Evolutionary conservation across 2,329 filamentous ascomycete species (phyloP), one percentile per base, ranked within the genome.

Genomic region (Tricladium varicosporioides): DNA sequence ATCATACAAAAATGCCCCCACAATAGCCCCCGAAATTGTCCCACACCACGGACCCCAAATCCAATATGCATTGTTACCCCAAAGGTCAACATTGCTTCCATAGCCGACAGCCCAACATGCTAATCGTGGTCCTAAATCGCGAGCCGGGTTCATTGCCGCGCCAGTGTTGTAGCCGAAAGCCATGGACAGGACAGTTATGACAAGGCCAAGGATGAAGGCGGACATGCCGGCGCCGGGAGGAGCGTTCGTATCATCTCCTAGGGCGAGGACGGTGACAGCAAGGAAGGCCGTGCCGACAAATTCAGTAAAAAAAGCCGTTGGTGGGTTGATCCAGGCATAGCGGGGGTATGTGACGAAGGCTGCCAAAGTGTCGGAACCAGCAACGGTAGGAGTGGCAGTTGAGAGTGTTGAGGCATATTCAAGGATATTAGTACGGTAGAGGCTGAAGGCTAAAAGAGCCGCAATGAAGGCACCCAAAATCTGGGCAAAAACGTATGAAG

Each of bases 391-490:
- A 5, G 60, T 62, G 14, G 61, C 62, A 32, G 54, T 27, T 27
- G 22, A 27, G 22, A 27, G 22, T 27, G 22, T 27, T 4, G 22
- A 27, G 22, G 22, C 22, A 7, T 27, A 65, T n/a, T 63, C 59
- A n/a, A 70, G 50, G 40, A 73, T 72, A 15, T 70, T 69, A 7
- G 73, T 73, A 15, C 71, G 64, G 64, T 74, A 78, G 18, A 79
- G 54, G 2, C 72, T 73, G 57, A 75, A 78, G 0, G 79, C 74
- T 22, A 78, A 70, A 42, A 80, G 67, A n/a, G 69, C 70, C 1
- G 80, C 80, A 31, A 75, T 66, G 47, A 84, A 77, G 0, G 79
- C 80, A 2, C 76, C 80, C 0, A 83, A 64, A 54, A 82, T 73
- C 60, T 84, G 81, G 5, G 80, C 78, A 1, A 74, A 59, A 8